Evolutionary conservation across 306 rosid species (phyloP).

Genomic region (Abrus pulchellus): DNA sequence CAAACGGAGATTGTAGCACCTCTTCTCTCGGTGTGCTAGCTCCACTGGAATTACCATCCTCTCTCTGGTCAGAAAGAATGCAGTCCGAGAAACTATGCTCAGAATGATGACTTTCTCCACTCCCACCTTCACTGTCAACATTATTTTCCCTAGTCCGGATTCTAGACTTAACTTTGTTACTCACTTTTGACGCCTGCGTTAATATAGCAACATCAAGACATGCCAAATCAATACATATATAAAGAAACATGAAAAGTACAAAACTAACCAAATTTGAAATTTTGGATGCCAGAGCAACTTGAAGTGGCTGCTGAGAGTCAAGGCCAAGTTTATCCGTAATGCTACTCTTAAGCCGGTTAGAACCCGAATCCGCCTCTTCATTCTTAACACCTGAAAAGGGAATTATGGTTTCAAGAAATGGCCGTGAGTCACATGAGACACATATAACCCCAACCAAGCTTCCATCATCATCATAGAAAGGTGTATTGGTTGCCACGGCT

Average conservation of each 20-base stretch:
- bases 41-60: conserved; percentile 95
- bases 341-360: conserved; percentile 48
- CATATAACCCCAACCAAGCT: conserved; percentile 79
- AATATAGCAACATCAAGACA: conserved; percentile 57
- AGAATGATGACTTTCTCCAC: conserved; percentile 68
- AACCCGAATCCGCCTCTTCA: conserved; percentile 57
- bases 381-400: conserved; percentile 50
- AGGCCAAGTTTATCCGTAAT: conserved; percentile 80
- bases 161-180: conserved; percentile 86
- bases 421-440: conserved; percentile 73
- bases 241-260: conserved; percentile 41
- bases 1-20: conserved; percentile 64
- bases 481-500: conserved; percentile 67
- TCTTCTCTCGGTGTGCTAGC: conserved; percentile 96
- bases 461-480: conserved; percentile 88
- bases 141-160: conserved; percentile 69
- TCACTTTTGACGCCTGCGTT: conserved; percentile 89
- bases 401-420: conserved; percentile 64
- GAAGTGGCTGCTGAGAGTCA: conserved; percentile 92
- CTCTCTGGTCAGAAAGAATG: conserved; percentile 68
- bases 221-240: conserved; percentile 45
- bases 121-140: conserved; percentile 71
- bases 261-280: conserved; percentile 92
- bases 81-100: conserved; percentile 68
- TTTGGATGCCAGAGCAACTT: conserved; percentile 79